Percentiles rank a stretch among this genome's conserved stretches.
These are phyloP conservation scores for Neoarthrinium moseri DNA, from an alignment of 2,329 filamentous ascomycete genomes.

Conservation along the genomic window DNA sequence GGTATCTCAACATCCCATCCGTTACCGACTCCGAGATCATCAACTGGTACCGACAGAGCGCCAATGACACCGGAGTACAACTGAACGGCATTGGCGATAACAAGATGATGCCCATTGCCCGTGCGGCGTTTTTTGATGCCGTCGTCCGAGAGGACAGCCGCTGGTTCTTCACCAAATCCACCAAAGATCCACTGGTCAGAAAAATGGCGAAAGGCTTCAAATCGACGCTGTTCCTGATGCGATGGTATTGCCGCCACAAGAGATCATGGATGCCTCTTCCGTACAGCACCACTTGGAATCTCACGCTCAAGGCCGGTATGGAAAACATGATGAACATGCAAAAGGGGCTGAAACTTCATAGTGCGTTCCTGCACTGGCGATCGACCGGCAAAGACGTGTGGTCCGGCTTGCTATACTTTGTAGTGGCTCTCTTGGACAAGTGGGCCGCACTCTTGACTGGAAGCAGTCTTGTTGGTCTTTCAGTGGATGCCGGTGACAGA, in stretches of 20 bases:
- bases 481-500: neutral
- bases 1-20: slow-evolving; percentile 2
- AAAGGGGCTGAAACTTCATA: slow-evolving; percentile 5
- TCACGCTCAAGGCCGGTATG: slow-evolving; percentile 5
- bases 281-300: slow-evolving; percentile 4
- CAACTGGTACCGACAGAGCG: neutral
- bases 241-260: slow-evolving; percentile 6
- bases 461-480: slow-evolving; percentile 1
- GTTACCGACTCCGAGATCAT: slow-evolving; percentile 3
- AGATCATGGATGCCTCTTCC: slow-evolving; percentile 3
- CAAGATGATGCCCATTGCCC: slow-evolving; percentile 3
- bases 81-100: neutral
- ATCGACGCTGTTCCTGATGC: slow-evolving; percentile 5
- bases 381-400: slow-evolving; percentile 3
- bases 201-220: neutral
- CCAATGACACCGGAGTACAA: neutral
- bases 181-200: neutral
- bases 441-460: slow-evolving; percentile 2
- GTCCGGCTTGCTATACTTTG: slow-evolving; percentile 4
- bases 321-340: slow-evolving; percentile 8
- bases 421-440: slow-evolving; percentile 2
- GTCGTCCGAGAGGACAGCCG: slow-evolving; percentile 1
- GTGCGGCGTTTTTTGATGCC: neutral
- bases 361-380: slow-evolving; percentile 3
- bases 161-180: slow-evolving; percentile 1